Conservation (phyloP, 371 early-diverging fungal genomes). For the Mucor mucedo region DNA sequence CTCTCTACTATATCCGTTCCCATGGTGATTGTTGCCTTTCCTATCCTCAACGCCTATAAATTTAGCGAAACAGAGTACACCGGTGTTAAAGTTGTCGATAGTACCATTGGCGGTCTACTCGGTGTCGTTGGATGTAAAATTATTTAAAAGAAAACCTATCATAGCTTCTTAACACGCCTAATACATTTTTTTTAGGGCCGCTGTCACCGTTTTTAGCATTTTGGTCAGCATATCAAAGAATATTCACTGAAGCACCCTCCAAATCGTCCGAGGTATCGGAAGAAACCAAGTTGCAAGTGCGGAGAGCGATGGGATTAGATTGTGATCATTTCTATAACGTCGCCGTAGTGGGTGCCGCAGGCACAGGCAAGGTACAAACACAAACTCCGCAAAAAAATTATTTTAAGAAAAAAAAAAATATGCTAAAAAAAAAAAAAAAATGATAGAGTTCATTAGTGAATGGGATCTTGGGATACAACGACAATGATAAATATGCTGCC, state of each 20-base stretch:
- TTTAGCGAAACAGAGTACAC: conserved; percentile 48
- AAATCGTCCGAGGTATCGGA: conserved; percentile 35
- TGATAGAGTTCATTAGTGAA: conserved; percentile 51
- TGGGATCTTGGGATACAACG: conserved; percentile 50
- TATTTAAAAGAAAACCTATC: background rate
- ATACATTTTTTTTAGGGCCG: conserved; percentile 37
- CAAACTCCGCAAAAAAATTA: no score
- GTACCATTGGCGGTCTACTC: conserved; percentile 49
- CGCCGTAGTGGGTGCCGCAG: conserved; percentile 50
- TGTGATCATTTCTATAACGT: conserved; percentile 54
- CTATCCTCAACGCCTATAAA: conserved; percentile 50
- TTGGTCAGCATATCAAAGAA: conserved; percentile 42
- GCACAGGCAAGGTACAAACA: conserved; percentile 49
- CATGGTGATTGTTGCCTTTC: conserved; percentile 55
- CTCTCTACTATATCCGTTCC: conserved; percentile 49
- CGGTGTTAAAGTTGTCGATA: conserved; percentile 48
- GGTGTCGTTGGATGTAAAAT: conserved; percentile 54
- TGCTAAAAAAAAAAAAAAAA: no score
- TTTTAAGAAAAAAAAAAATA: no score
- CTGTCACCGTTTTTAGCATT: conserved; percentile 54
- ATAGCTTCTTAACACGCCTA: background rate
- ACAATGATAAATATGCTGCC: conserved; percentile 42
- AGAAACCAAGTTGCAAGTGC: conserved; percentile 35
- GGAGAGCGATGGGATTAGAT: conserved; percentile 44
- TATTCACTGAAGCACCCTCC: conserved; percentile 43